Conservation (phyloP, 768 basidiomycete species). For the Multifurca ochricompacta region DNA sequence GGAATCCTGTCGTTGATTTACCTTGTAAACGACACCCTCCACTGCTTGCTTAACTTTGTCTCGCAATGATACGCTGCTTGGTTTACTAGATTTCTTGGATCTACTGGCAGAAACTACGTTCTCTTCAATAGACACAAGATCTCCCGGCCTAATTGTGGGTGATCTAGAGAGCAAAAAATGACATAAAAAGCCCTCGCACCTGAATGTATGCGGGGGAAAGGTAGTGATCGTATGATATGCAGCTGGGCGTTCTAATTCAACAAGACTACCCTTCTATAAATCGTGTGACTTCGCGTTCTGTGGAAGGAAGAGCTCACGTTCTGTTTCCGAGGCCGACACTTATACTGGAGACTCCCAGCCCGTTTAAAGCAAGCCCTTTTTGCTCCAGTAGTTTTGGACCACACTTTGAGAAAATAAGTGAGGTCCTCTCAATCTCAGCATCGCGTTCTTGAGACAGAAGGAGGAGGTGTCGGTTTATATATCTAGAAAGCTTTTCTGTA, state of each 20-base stretch:
- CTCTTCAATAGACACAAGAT: constrained; percentile 80
- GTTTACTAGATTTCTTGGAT: constrained; percentile 38
- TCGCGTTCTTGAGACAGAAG: constrained; percentile 68
- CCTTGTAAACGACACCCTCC: constrained; percentile 88
- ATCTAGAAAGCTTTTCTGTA: constrained; percentile 37
- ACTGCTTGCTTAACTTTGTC: constrained; percentile 26
- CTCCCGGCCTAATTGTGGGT: constrained; percentile 58
- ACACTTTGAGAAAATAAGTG: constrained; percentile 75
- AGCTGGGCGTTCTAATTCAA: constrained; percentile 77
- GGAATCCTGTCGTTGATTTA: constrained; percentile 21
- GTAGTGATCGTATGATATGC: constrained; percentile 64
- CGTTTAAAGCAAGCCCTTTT: constrained; percentile 72
- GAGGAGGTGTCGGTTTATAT: constrained; percentile 57
- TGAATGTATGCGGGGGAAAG: constrained; percentile 84
- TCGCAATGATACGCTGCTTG: constrained; percentile 34
- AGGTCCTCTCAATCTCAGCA: constrained; percentile 77
- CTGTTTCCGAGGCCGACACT: constrained; percentile 88
- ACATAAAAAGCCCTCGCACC: constrained; percentile 34
- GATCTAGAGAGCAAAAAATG: neutral
- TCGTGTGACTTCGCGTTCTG: constrained; percentile 4
- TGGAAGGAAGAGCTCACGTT: constrained; percentile 42
- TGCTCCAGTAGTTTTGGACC: constrained; percentile 80
- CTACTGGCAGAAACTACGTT: constrained; percentile 39
- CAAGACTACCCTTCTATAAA: constrained; percentile 49
- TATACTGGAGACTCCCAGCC: constrained; percentile 62